Evolutionary conservation across 139 green algal genomes (phyloP).

Genomic region (Spirogloea muscicola): DNA sequence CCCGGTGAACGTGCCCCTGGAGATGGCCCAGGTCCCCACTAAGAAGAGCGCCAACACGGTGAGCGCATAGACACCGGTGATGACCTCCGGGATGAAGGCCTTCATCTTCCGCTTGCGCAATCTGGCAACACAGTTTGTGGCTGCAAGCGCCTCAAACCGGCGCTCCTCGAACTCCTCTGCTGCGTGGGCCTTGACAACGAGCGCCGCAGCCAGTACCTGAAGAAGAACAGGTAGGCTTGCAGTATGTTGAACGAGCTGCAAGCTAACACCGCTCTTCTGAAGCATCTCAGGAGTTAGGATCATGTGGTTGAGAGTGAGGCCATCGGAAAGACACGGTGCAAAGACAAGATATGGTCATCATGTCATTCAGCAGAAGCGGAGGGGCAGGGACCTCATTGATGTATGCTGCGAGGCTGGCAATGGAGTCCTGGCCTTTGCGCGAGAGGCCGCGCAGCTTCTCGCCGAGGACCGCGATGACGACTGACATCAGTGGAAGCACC

Average conservation of each 20-base stretch:
- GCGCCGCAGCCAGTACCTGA: conserved; percentile 49
- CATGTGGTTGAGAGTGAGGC: too few relatives aligned
- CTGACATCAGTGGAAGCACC: conserved; percentile 30
- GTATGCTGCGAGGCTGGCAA: conserved; percentile 43
- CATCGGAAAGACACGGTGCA: too few relatives aligned
- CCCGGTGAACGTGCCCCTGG: conserved; percentile 13
- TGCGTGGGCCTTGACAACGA: conserved; percentile 48
- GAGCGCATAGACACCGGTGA: conserved; percentile 43
- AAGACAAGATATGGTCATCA: too few relatives aligned
- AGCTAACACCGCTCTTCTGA: too few relatives aligned
- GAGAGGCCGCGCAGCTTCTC: conserved; percentile 27
- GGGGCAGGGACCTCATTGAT: conserved; percentile 35
- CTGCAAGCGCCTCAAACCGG: conserved; percentile 35
- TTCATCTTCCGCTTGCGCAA: conserved; percentile 32
- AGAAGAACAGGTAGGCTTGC: background rate
- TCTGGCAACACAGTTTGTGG: background rate
- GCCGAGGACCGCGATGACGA: conserved; percentile 31
- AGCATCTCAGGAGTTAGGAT: too few relatives aligned
- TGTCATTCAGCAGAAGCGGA: background rate
- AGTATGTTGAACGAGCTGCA: background rate
- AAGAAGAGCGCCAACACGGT: conserved; percentile 43
- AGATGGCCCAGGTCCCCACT: conserved; percentile 46
- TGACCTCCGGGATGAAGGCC: conserved; percentile 41
- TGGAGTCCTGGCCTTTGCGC: conserved; percentile 7
- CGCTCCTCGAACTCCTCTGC: conserved; percentile 35